Evolutionary conservation across 345 rosid genomes (phyloP).

Genomic region (Gossypium raimondii): DNA sequence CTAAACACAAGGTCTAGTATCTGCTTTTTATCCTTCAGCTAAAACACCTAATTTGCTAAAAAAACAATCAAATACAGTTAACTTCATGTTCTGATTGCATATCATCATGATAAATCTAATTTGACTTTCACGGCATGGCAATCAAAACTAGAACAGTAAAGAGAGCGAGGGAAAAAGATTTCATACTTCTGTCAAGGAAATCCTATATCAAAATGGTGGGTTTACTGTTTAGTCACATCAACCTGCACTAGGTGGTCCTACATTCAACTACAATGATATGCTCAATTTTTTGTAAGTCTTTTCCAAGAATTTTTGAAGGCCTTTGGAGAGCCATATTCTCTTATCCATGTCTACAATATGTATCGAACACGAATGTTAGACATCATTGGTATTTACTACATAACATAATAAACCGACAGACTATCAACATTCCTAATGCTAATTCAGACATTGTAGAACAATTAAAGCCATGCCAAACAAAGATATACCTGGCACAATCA

Average conservation of each 20-base stretch:
- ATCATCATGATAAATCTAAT: neutral
- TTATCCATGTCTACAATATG: neutral
- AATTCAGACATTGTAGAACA: neutral
- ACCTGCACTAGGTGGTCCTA: neutral
- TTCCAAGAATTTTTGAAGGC: too few species aligned
- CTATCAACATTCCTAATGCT: neutral
- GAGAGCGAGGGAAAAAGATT: neutral
- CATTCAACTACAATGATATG: neutral
- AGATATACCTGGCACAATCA: neutral
- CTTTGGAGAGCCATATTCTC: neutral
- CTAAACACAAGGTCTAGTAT: neutral
- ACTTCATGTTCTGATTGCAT: neutral
- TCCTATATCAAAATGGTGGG: slow-evolving; percentile 1
- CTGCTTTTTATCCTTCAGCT: neutral
- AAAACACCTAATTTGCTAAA: too few species aligned
- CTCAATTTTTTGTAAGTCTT: too few species aligned
- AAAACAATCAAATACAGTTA: too few species aligned
- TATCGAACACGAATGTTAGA: neutral
- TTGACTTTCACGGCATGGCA: neutral
- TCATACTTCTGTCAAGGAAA: neutral
- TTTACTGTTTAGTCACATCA: neutral
- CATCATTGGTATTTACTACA: neutral
- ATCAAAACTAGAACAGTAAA: neutral
- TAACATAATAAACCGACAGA: neutral
- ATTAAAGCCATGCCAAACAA: neutral